Evolutionary conservation across 495 filamentous ascomycete species (phyloP).

Genomic region (Cairneyella variabilis): DNA sequence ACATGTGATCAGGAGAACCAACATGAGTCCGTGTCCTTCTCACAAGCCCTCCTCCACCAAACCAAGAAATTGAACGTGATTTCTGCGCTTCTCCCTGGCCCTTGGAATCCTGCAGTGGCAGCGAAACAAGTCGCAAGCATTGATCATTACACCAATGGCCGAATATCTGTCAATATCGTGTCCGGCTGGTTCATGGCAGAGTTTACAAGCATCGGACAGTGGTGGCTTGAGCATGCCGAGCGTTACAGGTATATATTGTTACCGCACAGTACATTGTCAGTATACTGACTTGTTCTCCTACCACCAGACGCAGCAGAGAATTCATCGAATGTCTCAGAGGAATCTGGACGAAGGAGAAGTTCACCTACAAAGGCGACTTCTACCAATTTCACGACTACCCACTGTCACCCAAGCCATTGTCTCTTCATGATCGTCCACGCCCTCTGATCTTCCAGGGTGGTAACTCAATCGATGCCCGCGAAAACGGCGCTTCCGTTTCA

Average conservation of each 20-base stretch:
- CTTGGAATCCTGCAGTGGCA: conserved; percentile 45
- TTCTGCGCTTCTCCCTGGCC: conserved; percentile 44
- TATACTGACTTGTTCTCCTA: neutral
- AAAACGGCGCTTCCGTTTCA: conserved; percentile 38
- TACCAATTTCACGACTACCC: conserved; percentile 47
- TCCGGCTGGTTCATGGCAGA: conserved; percentile 49
- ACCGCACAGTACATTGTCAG: neutral
- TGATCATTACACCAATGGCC: conserved; percentile 43
- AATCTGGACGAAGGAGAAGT: conserved; percentile 44
- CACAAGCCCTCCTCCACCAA: conserved; percentile 39
- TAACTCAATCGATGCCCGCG: conserved; percentile 41
- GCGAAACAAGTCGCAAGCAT: conserved; percentile 48
- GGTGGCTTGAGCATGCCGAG: conserved; percentile 49
- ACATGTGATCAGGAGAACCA: conserved; percentile 30
- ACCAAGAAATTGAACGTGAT: conserved; percentile 43
- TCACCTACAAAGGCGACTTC: conserved; percentile 43
- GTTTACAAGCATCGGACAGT: conserved; percentile 46
- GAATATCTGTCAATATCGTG: conserved; percentile 45
- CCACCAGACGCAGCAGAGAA: conserved; percentile 33
- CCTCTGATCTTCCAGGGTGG: conserved; percentile 48
- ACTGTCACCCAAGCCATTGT: conserved; percentile 40
- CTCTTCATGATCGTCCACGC: conserved; percentile 30
- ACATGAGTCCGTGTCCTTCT: conserved; percentile 47
- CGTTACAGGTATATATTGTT: conserved; percentile 31
- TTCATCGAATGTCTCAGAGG: conserved; percentile 44